Evolutionary conservation across 2,329 filamentous ascomycete species (phyloP), one percentile per base, ranked within the genome.

Genomic region (Colletotrichum gigasporum): DNA sequence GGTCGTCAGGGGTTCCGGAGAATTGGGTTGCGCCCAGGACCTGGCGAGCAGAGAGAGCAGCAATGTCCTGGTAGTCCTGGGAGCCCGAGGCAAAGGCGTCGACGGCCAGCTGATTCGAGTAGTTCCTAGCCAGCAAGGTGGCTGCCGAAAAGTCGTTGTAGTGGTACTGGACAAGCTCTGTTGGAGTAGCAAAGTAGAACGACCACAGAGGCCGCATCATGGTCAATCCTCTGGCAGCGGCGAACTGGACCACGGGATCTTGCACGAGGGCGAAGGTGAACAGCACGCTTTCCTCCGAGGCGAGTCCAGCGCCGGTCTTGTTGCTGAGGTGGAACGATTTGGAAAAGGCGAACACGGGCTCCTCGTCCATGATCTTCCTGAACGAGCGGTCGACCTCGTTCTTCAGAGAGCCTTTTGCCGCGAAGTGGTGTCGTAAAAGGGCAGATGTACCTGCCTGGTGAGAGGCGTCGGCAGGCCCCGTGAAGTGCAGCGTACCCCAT

Each of bases 401-500:
- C 57, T 84, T 82, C 18, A 96, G 77, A 1, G 82, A 84, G 4
- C 91, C 90, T 11, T 84, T 89, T 62, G 83, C 82, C 1, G 92
- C 87, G 75, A 96, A 97, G 2, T 84, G 82, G 67, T 88, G 87
- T 54, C 92, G 87, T 20, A 96, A 79, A 8, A 82, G 66, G 2
- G 82, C 83, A 6, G 92, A 91, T 18, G 87, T 88, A 28, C 92
- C 93, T 67, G 86, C 87, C 76, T 95, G 88, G 72, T 94, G 90
- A 24, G 85, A 81, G 16, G 86, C 87, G 72, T 90, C 85, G 67
- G 82, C 79, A 20, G 93, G 91, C 2, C 84, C 92, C 20, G 90
- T 90, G 73, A 96, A 93, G 75, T 92, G 87, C 61, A 96, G 76
- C 26, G 88, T 90, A 4, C 93, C 93, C 93, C 93, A 96, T 85